phyloP scores from a whole-genome alignment of 805 yeast genomes.

The Teunomyces pallodes region DNA sequence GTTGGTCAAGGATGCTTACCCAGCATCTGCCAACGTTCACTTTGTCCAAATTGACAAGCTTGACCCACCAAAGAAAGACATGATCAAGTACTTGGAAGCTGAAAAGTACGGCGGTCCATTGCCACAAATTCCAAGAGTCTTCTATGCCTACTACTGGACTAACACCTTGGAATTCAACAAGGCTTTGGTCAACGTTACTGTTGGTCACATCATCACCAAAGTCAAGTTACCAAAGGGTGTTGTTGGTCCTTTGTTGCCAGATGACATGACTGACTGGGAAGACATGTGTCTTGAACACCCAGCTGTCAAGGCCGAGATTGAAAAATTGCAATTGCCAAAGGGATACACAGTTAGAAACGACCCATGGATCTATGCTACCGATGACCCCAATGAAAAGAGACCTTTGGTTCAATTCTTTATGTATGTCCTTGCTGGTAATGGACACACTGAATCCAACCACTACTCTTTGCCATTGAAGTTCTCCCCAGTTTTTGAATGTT shows the following conservation, averaged over 20 bases:
- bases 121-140: constrained; percentile 66
- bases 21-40: constrained; percentile 53
- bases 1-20: constrained; percentile 57
- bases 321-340: constrained; percentile 61
- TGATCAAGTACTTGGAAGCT: constrained; percentile 65
- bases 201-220: constrained; percentile 59
- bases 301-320: constrained; percentile 58
- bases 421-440: constrained; percentile 63
- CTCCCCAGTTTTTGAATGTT: constrained; percentile 68
- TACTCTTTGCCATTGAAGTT: constrained; percentile 72
- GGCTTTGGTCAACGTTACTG: constrained; percentile 65
- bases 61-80: constrained; percentile 77
- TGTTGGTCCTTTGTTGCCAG: constrained; percentile 71
- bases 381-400: constrained; percentile 56
- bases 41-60: constrained; percentile 64
- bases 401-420: constrained; percentile 71
- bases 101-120: constrained; percentile 49
- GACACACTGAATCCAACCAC: constrained; percentile 70
- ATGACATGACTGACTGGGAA: constrained; percentile 58
- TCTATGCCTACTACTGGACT: constrained; percentile 61
- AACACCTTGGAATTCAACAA: constrained; percentile 57
- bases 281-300: constrained; percentile 52
- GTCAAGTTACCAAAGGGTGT: constrained; percentile 56
- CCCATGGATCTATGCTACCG: constrained; percentile 88
- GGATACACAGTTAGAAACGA: constrained; percentile 58